These are phyloP conservation scores for Choricystis sp. DNA, from an alignment of 139 green algal genomes.

Conservation along the genomic window DNA sequence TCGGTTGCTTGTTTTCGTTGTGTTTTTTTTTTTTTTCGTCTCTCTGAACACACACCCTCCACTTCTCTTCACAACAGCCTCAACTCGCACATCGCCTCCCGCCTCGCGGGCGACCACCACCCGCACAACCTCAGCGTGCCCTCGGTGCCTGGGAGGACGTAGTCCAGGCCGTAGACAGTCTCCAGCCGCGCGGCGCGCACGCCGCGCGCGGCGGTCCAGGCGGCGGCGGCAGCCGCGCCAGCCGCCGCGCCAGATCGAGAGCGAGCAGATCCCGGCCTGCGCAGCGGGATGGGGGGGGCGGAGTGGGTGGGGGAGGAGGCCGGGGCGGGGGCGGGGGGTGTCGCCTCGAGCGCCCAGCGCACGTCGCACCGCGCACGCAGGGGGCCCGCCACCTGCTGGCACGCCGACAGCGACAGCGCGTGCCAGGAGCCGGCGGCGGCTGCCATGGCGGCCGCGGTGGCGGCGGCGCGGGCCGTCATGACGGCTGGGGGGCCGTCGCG, in stretches of 20 bases:
- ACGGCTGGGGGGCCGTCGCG: too few relatives aligned
- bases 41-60: too few relatives aligned
- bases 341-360: slow-evolving; percentile 40
- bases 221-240: neutral
- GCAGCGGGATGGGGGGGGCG: neutral
- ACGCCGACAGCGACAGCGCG: slow-evolving; percentile 31
- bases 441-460: slow-evolving; percentile 34
- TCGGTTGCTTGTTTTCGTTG: too few relatives aligned
- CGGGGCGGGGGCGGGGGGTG: too few relatives aligned
- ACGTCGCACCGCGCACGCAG: slow-evolving; percentile 40
- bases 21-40: too few relatives aligned
- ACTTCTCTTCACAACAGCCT: slow-evolving; percentile 33
- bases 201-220: slow-evolving; percentile 2
- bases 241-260: neutral
- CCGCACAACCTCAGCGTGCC: slow-evolving; percentile 36
- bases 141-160: slow-evolving; percentile 32
- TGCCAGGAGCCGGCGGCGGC: slow-evolving; percentile 40
- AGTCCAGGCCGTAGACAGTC: slow-evolving; percentile 27
- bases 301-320: neutral
- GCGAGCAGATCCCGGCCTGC: too few relatives aligned
- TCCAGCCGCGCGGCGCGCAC: slow-evolving; percentile 43
- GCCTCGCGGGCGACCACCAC: slow-evolving; percentile 39
- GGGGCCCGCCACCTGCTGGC: slow-evolving; percentile 56
- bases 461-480: slow-evolving; percentile 34
- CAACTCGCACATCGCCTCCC: slow-evolving; percentile 46